phyloP scores from a whole-genome alignment of 2,329 filamentous ascomycete species.

The Cladosporium austrohemisphaericum region DNA sequence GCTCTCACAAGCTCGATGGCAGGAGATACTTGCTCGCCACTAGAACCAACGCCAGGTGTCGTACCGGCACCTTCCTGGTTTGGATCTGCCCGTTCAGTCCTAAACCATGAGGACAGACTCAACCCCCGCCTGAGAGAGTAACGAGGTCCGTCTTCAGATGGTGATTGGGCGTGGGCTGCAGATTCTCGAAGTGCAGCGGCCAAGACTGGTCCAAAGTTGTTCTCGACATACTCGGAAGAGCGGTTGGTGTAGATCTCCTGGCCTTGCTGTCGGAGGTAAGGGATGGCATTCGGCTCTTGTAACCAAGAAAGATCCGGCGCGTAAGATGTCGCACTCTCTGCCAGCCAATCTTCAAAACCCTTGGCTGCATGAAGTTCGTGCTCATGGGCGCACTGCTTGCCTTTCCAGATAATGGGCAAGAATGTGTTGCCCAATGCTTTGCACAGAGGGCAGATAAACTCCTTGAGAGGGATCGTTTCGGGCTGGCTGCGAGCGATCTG shows the following conservation, averaged over 20 bases:
- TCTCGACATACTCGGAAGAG: conserved; percentile 26
- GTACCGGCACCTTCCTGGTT: background rate
- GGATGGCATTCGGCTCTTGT: conserved; percentile 38
- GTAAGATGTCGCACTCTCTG: conserved; percentile 49
- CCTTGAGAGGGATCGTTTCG: conserved; percentile 71
- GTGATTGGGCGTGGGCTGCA: background rate
- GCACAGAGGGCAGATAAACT: conserved; percentile 95
- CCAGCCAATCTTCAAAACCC: conserved; percentile 67
- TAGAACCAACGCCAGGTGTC: background rate
- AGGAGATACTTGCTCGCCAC: conserved; percentile 1
- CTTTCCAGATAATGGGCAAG: conserved; percentile 91
- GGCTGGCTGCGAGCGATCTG: conserved; percentile 95
- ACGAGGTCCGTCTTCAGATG: background rate
- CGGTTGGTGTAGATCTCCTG: conserved; percentile 25
- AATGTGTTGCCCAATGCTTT: conserved; percentile 96
- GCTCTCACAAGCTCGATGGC: conserved; percentile 46
- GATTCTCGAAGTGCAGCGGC: conserved; percentile 16
- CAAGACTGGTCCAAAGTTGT: conserved; percentile 29
- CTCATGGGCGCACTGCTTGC: conserved; percentile 76
- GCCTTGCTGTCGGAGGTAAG: conserved; percentile 30
- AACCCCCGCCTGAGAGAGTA: conserved; percentile 18
- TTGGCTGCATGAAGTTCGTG: conserved; percentile 51
- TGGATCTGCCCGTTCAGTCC: conserved; percentile 12
- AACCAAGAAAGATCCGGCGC: conserved; percentile 45
- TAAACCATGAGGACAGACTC: conserved; percentile 19